Evolutionary conservation across 169 alveolate genomes (phyloP), one percentile per base, ranked within the genome.

Genomic region (Cardiosporidium cionae): DNA sequence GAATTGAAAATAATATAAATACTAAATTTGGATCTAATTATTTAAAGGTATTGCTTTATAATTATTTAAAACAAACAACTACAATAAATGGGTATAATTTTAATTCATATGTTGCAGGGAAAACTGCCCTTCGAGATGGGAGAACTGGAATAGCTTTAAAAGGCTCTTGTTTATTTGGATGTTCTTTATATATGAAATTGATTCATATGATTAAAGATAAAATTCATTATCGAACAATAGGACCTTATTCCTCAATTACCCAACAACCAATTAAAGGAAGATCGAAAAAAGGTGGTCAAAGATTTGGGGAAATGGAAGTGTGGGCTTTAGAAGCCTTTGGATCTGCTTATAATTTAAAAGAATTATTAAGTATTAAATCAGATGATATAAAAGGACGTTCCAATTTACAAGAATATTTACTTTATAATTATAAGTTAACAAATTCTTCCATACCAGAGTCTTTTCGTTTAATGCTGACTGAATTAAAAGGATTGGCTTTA

Each of bases 291-390:
- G 75, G 69, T 27, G 78, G 80, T 1, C 85, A 80, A 80, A 65
- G 81, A 80, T 80, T 80, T 44, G 85, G 85, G 1, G 85, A 80
- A 80, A 80, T 80, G 85, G 85, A 80, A 62, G 53, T 80, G 16
- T 80, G 85, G 81, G 81, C 86, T 27, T 53, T 80, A 80, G 86
- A 80, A 77, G 52, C 84, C 0, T 53, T 63, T 79, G 84, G 84
- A 25, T 1, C 76, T 31, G 34, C 84, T 31, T 75, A 75, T 78
- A 78, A 78, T 78, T 23, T 64, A 54, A 78, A 52, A 78, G 84
- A 78, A 68, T 22, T 78, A 44, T 78, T 72, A n/a, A 25, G 62
- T 4, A 28, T 72, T 64, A 78, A 78, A 75, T 53, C 84, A 1
- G 72, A 78, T 75, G 68, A 74, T 78, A 78, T 70, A 0, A 28